Evolutionary conservation across 257 asterid genomes (phyloP), one percentile per base, ranked within the genome.

Genomic region (Orobanche coerulescens): DNA sequence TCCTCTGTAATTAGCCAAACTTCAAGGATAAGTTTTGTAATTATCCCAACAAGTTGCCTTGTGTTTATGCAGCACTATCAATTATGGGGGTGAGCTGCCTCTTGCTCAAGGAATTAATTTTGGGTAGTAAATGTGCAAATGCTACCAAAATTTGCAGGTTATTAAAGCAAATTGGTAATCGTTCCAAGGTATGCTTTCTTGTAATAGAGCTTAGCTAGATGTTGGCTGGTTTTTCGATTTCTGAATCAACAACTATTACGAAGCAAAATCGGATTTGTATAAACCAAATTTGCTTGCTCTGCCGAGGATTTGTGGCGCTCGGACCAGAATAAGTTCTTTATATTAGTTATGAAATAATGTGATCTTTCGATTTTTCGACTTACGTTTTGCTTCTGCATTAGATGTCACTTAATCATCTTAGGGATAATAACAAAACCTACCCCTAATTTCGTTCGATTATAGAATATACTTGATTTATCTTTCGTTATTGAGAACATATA

Each of bases 31-130:
- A 1, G 7, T 19, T 19, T 48, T 16, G 49, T 43, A 44, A 44
- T 18, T 42, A 12, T 12, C 48, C 28, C 6, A 2, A 52, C 5
- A 25, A 52, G 42, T 26, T 60, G n/a, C 8, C 10, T 43, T 40
- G 59, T 61, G 11, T 51, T 12, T 15, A 13, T 51, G 73, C 89
- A 89, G 97, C 74, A 86, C 95, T 19, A 73, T 89, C 75, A 86
- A 86, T 64, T 86, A 84, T 9, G 95, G 95, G 34, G 77, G 55
- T 18, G 95, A 89, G 75, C 64, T 89, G 70, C 95, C 95, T 37
- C 72, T 89, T 70, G 96, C 95, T 2, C 96, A 89, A 78, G 95
- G 95, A 58, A 82, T 89, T 66, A 89, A 86, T 74, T 88, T 88
- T 20, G 93, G 94, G 34, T 82, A 79, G 75, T 47, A 33, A 47